These are phyloP conservation scores for Trichosanthes truncata DNA, from an alignment of 306 rosid species.

Conservation along the genomic window DNA sequence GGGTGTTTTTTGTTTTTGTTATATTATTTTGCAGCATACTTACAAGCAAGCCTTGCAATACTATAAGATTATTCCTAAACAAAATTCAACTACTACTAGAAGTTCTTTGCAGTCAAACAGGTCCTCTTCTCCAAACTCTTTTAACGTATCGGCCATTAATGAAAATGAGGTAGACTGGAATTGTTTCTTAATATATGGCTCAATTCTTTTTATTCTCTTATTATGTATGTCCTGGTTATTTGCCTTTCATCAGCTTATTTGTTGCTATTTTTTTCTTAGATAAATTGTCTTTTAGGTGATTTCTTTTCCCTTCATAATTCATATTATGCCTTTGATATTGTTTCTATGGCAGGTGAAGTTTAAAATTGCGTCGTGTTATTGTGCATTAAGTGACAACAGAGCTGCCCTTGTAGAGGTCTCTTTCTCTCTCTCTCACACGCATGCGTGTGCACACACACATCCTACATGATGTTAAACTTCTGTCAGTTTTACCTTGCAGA, in stretches of 20 bases:
- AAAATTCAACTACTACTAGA: constrained; percentile 45
- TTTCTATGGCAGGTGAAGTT: constrained; percentile 69
- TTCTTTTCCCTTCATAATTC: constrained; percentile 3
- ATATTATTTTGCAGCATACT: constrained; percentile 45
- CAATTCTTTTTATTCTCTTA: constrained; percentile 1
- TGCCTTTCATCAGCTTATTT: neutral
- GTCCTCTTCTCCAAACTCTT: constrained; percentile 83
- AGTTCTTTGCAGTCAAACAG: constrained; percentile 63
- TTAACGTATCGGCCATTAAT: constrained; percentile 55
- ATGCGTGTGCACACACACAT: neutral
- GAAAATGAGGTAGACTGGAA: constrained; percentile 70
- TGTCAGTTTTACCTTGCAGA: constrained; percentile 39
- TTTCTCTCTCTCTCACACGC: constrained; percentile 13
- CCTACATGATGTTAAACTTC: neutral
- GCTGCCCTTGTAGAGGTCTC: constrained; percentile 83
- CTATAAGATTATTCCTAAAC: constrained; percentile 72
- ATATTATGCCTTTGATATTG: neutral
- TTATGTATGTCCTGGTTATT: neutral
- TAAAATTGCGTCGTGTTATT: constrained; percentile 82
- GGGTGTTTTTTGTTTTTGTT: neutral
- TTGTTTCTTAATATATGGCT: neutral
- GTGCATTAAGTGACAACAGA: constrained; percentile 58
- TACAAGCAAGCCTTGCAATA: constrained; percentile 84
- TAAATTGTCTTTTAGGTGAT: neutral
- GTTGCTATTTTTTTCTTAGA: neutral